A percentile compares a stretch with the other conserved stretches of the same genome.
phyloP scores from a whole-genome alignment of 176 grass and related monocot genomes.

The Aegilops speltoides region DNA sequence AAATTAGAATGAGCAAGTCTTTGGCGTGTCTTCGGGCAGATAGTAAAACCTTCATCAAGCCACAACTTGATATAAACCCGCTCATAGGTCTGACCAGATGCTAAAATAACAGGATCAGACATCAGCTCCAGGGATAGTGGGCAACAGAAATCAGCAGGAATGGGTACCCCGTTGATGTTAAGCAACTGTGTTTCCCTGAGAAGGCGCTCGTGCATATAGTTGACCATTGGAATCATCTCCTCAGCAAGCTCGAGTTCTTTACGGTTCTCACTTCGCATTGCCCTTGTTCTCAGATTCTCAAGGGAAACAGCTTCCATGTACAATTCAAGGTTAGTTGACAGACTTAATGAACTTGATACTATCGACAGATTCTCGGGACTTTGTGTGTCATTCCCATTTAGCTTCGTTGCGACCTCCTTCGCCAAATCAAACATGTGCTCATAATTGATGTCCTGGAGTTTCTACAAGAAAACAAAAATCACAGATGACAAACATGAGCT shows the following conservation, averaged over 20 bases:
- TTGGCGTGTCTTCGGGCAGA: slow-evolving; percentile 91
- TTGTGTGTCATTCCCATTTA: slow-evolving; percentile 29
- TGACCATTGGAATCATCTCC: slow-evolving; percentile 61
- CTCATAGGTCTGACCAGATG: slow-evolving; percentile 98
- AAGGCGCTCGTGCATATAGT: slow-evolving; percentile 70
- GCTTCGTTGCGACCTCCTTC: slow-evolving; percentile 50
- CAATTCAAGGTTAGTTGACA: slow-evolving; percentile 92
- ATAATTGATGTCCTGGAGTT: slow-evolving; percentile 61
- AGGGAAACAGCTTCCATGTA: slow-evolving; percentile 90
- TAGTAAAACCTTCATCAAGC: slow-evolving; percentile 93
- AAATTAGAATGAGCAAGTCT: slow-evolving; percentile 90
- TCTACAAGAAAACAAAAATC: slow-evolving; percentile 41
- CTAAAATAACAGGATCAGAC: slow-evolving; percentile 98
- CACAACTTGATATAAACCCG: slow-evolving; percentile 88
- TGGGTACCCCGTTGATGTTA: slow-evolving; percentile 82
- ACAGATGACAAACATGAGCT: slow-evolving; percentile 9
- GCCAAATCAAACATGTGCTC: slow-evolving; percentile 57
- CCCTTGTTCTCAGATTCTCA: slow-evolving; percentile 70
- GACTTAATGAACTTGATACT: slow-evolving; percentile 57
- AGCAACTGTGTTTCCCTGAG: slow-evolving; percentile 73
- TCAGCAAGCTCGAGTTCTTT: slow-evolving; percentile 58
- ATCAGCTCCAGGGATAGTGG: slow-evolving; percentile 91
- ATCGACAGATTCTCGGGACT: slow-evolving; percentile 52
- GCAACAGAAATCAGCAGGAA: slow-evolving; percentile 96
- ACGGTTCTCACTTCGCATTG: slow-evolving; percentile 49